Conservation (phyloP, 305 asterid genomes). For the Fraxinus albicans region DNA sequence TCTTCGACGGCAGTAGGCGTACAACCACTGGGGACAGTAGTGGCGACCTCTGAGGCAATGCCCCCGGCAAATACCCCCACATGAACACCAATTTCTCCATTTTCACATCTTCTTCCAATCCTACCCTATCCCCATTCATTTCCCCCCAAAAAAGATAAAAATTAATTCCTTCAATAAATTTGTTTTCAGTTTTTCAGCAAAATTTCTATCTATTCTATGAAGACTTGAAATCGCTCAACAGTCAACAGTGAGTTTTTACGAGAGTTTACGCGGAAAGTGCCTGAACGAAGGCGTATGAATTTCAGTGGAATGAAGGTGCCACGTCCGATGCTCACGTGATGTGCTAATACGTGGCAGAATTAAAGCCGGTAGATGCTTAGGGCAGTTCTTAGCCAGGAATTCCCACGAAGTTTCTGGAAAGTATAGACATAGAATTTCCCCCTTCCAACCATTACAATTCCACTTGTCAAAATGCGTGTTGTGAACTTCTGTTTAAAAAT, state of each 20-base stretch:
- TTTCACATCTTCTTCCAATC: slow-evolving; percentile 50
- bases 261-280: slow-evolving; percentile 31
- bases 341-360: slow-evolving; percentile 42
- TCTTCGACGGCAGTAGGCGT: slow-evolving; percentile 40
- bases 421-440: neutral
- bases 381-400: slow-evolving; percentile 54
- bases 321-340: slow-evolving; percentile 56
- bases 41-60: slow-evolving; percentile 86
- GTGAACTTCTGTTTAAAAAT: neutral
- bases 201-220: neutral
- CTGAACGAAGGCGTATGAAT: slow-evolving; percentile 52
- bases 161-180: neutral
- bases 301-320: slow-evolving; percentile 42
- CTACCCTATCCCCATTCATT: slow-evolving; percentile 64
- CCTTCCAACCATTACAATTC: neutral
- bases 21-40: slow-evolving; percentile 71
- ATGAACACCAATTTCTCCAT: slow-evolving; percentile 55
- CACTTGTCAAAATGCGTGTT: neutral
- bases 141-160: neutral
- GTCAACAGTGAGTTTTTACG: neutral
- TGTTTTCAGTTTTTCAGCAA: neutral
- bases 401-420: slow-evolving; percentile 65
- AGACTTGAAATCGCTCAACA: neutral
- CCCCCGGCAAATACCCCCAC: slow-evolving; percentile 99
- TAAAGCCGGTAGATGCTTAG: slow-evolving; percentile 37